Base-by-base conservation (phyloP, 352 stramenopile species). In the Phytophthora brassicae region DNA sequence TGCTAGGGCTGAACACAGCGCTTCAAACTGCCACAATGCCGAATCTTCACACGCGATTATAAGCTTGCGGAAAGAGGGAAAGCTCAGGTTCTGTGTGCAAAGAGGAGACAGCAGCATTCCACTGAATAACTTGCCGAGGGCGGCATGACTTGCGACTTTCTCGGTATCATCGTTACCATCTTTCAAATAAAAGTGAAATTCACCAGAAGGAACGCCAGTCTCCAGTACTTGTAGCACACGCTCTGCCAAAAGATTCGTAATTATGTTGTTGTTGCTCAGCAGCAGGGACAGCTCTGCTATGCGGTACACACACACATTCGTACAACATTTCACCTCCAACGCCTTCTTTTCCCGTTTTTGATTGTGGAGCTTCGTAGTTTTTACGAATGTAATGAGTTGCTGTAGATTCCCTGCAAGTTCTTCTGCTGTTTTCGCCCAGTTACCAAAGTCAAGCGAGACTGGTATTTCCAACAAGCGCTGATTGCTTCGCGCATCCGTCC, bases 41-140 rank as follows among this genome's bases (percentile, higher is more conserved):
- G 49, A 35, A 31, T 50, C 29, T 13, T 28, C 33, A 29, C 57
- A 66, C 0, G 36, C 29, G 47, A 66, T 60, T 1, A 49, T 12
- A n/a, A 66, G 24, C 9, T 47, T 11, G 7, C 22, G 16, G 17
- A 60, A 60, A 4, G 41, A 43, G 28, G 49, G 57, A 8, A 60
- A 16, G n/a, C 16, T 2, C 14, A 48, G 41, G 20, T 54, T 52
- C n/a, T 6, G 36, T 19, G 48, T 17, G 19, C 7, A 29, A 7
- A 17, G 31, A 23, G 57, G 57, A 19, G n/a, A 49, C 17, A 66
- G 31, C 6, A 66, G 24, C 39, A 66, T 59, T 19, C 57, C 57
- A 33, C 11, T 44, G 2, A 59, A 22, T 20, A 66, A 33, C 17
- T 54, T 66, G 9, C 42, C 57, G 20, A 60, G 28, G 12, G 35